These are phyloP conservation scores for Alloteropsis angusta DNA, from an alignment of 202 grass and related monocot species.

Conservation along the genomic window DNA sequence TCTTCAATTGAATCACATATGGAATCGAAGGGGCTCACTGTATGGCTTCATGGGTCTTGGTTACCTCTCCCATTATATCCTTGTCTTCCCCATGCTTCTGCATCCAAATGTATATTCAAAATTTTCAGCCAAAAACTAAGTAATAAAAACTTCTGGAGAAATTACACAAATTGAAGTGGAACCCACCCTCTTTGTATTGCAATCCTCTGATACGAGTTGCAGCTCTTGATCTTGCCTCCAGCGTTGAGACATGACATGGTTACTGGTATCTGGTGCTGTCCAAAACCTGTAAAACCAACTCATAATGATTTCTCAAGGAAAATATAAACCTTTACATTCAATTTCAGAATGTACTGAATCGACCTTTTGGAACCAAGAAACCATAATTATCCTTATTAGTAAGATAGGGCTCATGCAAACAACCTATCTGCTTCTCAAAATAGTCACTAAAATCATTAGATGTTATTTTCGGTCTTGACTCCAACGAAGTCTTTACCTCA, in stretches of 20 bases:
- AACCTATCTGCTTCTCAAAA: neutral
- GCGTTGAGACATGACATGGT: constrained; percentile 52
- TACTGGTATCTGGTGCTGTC: constrained; percentile 62
- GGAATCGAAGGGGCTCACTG: constrained; percentile 49
- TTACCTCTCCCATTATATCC: constrained; percentile 94
- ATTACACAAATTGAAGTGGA: neutral
- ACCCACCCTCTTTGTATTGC: constrained; percentile 67
- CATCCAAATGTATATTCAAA: neutral
- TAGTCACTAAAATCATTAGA: neutral
- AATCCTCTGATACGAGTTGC: constrained; percentile 59
- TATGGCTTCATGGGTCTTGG: constrained; percentile 89
- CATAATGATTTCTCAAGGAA: neutral
- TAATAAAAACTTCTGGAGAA: neutral
- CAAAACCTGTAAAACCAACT: constrained; percentile 54
- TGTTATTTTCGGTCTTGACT: neutral
- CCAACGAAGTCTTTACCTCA: neutral
- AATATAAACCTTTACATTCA: neutral
- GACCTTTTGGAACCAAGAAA: constrained; percentile 1
- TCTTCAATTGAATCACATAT: constrained; percentile 11
- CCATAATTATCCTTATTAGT: neutral
- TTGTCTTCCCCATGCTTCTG: constrained; percentile 70
- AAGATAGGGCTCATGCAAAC: neutral
- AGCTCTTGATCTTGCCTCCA: constrained; percentile 70
- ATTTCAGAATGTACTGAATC: constrained; percentile 2
- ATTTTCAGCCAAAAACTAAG: constrained; percentile 11